phyloP scores from a whole-genome alignment of 2,329 filamentous ascomycete species.

The Fusarium fracticaudum region DNA sequence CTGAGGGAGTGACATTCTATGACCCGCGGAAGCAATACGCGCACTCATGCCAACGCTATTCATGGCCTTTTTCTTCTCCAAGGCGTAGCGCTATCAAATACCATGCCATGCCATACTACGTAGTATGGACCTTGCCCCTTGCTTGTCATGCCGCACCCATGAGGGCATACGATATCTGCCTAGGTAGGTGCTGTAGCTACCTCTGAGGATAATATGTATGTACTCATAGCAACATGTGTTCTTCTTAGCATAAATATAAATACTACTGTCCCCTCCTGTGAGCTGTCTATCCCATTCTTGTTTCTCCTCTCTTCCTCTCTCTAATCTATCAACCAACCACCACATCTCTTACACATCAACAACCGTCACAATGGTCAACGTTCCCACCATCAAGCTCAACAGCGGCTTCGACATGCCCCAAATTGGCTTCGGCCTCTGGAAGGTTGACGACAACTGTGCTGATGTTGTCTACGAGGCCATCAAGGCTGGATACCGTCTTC shows the following conservation, averaged over 20 bases:
- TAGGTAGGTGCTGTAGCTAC: neutral
- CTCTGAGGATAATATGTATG: neutral
- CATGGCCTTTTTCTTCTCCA: slow-evolving; percentile 1
- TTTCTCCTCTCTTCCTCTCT: slow-evolving; percentile 1
- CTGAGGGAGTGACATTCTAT: slow-evolving; percentile 13
- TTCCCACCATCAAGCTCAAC: slow-evolving; percentile 67
- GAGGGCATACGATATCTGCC: slow-evolving; percentile 23
- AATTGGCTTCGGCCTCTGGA: slow-evolving; percentile 84
- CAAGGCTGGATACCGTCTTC: slow-evolving; percentile 69
- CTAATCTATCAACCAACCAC: neutral
- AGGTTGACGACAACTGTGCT: slow-evolving; percentile 79
- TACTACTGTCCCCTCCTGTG: slow-evolving; percentile 26
- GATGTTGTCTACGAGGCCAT: slow-evolving; percentile 82
- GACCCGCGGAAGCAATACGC: neutral
- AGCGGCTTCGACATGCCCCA: slow-evolving; percentile 76
- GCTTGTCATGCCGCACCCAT: slow-evolving; percentile 29
- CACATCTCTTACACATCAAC: slow-evolving; percentile 6
- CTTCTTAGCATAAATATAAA: slow-evolving; percentile 38
- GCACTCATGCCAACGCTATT: slow-evolving; percentile 1
- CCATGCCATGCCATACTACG: slow-evolving; percentile 16
- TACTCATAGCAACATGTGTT: slow-evolving; percentile 9
- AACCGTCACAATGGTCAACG: slow-evolving; percentile 46
- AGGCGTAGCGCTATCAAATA: slow-evolving; percentile 38
- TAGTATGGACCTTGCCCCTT: neutral
- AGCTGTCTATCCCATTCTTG: slow-evolving; percentile 4